Evolutionary conservation across 2,329 filamentous ascomycete genomes (phyloP), one percentile per base, ranked within the genome.

Genomic region (Delphinella strobiligena): DNA sequence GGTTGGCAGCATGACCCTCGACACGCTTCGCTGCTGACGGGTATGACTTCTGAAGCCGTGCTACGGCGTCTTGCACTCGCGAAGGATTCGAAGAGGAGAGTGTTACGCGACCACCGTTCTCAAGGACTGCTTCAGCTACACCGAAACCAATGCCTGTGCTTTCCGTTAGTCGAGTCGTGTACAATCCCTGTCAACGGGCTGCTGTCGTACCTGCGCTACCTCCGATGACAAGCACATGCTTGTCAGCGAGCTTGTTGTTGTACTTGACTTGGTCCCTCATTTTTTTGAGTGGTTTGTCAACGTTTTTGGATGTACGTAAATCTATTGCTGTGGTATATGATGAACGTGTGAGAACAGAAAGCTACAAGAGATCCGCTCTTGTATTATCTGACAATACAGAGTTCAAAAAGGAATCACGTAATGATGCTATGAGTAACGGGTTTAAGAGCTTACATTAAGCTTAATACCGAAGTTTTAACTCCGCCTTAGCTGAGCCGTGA

Each of bases 171-270:
- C 4, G 14, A 16, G 14, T 10, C 17, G 19, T 15, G 22, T 4
- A 32, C 16, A 11, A 29, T 29, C 8, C 24, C 12, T 7, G 12
- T 29, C 7, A 7, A 29, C 15, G 19, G 12, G n/a, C 10, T 1
- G n/a, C n/a, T 7, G 24, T 31, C 35, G 24, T 37, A 54, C 55
- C 54, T 46, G 54, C 52, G 11, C 73, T 72, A 31, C 75, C 79
- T 33, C 78, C 78, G 34, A 82, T 65, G 51, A 82, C 59, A 31
- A 83, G 69, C 48, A 79, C 56, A 44, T 61, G 64, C 19, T 58
- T 53, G 46, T 53, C 55, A 9, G 55, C 45, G 22, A 74, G 66
- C 51, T 71, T 72, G 47, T 67, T 66, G 40, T 55, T 58, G 49
- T 66, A 67, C 47, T 66, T 66, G 40, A 48, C 54, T 49, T 62